Evolutionary conservation across 208 protist genomes (phyloP).

Genomic region (Acanthamoeba rhysodes): DNA sequence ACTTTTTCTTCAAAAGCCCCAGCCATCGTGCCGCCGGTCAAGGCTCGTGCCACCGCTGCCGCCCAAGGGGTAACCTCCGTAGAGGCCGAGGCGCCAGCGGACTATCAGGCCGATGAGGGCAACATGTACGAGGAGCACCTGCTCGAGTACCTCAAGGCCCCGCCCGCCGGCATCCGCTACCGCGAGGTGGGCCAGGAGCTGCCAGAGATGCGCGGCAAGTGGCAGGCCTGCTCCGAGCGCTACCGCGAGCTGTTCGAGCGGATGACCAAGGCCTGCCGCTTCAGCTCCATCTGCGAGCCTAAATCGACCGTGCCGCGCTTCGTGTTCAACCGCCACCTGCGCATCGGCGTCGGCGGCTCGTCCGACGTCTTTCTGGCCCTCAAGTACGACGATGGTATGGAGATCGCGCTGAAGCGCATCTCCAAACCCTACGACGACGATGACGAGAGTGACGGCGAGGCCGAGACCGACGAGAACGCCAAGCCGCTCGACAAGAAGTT

Average conservation of each 20-base stretch:
- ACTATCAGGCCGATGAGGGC: background rate
- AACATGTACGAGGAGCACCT: background rate
- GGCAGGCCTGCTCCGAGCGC: slow-evolving; percentile 25
- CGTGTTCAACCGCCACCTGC: slow-evolving; percentile 6
- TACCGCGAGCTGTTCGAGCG: slow-evolving; percentile 4
- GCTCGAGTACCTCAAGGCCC: background rate
- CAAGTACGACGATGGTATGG: slow-evolving; percentile 38
- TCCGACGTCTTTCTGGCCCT: slow-evolving; percentile 6
- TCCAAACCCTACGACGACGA: background rate
- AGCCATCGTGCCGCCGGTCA: too few relatives aligned
- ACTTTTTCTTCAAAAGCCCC: too few relatives aligned
- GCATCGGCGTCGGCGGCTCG: background rate
- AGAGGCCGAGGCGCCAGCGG: background rate
- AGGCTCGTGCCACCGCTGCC: too few relatives aligned
- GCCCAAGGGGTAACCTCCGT: too few relatives aligned
- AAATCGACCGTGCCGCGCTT: background rate
- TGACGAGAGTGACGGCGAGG: background rate
- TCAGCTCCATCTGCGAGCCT: background rate
- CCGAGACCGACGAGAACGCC: background rate
- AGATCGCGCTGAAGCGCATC: slow-evolving; percentile 43
- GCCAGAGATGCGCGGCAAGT: slow-evolving; percentile 6
- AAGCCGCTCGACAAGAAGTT: background rate
- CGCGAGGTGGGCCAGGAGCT: background rate
- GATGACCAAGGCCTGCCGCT: background rate
- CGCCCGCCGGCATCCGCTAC: slow-evolving; percentile 2